These are phyloP conservation scores for Cenchrus fungigraminus DNA, from an alignment of 176 grass and related monocot genomes.

Conservation along the genomic window DNA sequence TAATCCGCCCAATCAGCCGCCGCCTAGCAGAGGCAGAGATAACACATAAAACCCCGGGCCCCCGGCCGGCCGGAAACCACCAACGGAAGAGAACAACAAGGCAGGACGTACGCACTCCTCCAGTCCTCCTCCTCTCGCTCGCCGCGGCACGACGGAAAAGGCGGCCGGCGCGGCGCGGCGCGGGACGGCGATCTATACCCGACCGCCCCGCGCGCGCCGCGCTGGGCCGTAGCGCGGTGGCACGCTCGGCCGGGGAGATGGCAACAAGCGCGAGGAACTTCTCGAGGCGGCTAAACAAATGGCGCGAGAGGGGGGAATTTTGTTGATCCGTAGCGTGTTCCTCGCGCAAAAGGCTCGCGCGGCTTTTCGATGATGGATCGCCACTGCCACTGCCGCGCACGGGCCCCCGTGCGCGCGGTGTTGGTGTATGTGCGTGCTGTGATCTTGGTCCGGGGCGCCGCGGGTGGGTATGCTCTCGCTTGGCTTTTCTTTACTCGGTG, in stretches of 20 bases:
- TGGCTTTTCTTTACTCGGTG: slow-evolving; percentile 32
- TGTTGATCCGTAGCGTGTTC: slow-evolving; percentile 49
- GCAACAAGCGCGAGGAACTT: slow-evolving; percentile 60
- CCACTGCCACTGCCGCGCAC: neutral
- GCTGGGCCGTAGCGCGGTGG: neutral
- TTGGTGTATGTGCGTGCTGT: slow-evolving; percentile 3
- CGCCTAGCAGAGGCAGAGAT: no score
- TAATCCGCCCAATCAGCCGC: neutral
- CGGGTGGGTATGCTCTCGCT: neutral
- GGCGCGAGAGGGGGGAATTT: neutral
- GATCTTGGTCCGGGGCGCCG: slow-evolving; percentile 9
- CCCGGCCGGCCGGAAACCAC: neutral
- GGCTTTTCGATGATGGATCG: slow-evolving; percentile 29
- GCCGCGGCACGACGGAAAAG: slow-evolving; percentile 10
- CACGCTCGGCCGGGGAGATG: slow-evolving; percentile 26
- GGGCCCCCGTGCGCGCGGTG: slow-evolving; percentile 18
- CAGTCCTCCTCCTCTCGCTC: neutral
- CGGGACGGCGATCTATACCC: slow-evolving; percentile 28
- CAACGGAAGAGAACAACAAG: slow-evolving; percentile 26
- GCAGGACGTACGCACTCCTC: no score
- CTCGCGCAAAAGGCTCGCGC: slow-evolving; percentile 37
- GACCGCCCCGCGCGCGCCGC: slow-evolving; percentile 21
- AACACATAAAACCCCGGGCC: neutral
- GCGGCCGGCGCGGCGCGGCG: neutral
- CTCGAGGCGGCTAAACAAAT: slow-evolving; percentile 57